Base-by-base conservation (phyloP, 108 stramenopile species). In the Conticribra guillardii region DNA sequence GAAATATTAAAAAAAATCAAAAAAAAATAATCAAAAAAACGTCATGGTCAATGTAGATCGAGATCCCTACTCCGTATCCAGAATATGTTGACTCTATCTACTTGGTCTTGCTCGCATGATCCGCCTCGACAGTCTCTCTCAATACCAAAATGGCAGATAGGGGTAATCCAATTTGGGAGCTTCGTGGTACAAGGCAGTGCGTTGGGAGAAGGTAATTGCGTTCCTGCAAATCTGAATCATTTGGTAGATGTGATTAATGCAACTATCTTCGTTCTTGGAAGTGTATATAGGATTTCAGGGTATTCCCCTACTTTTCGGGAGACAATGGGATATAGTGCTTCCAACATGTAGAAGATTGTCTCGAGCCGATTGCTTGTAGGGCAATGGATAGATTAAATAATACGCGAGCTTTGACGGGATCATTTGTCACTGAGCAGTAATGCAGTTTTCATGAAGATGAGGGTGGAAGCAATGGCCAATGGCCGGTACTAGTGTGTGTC, bases 321-420 rank as follows among this genome's bases (percentile, higher is more conserved):
- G 22, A 80, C 80, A 30, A 72, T 45, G 0, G 80, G 75, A 60
- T 80, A 74, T 15, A 80, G 74, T 15, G 75, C 74, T 44, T 80
- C 80, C 28, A 80, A 74, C 80, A 80, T 76, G 68, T 71, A 80
- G n/a, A 80, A 74, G n/a, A 80, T 17, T 76, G 58, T 18, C 58
- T 64, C 16, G 74, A 76, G 4, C 69, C 64, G 18, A 80, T 76
- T 15, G 71, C 75, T 15, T 74, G 53, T 34, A 74, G 46, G 4
- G 76, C 62, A 16, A 76, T 60, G 24, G 70, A 64, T 30, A 76
- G 50, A 45, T 70, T 19, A 49, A 76, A 80, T n/a, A n/a, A n/a
- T 4, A 80, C 74, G 0, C 75, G 54, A 1, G 74, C 57, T 50
- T 76, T 80, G 60, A 63, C 75, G 14, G 80, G 80, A 66, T 80